Conservation (phyloP, 2,329 filamentous ascomycete species). For the Aspergillus fijiensis region DNA sequence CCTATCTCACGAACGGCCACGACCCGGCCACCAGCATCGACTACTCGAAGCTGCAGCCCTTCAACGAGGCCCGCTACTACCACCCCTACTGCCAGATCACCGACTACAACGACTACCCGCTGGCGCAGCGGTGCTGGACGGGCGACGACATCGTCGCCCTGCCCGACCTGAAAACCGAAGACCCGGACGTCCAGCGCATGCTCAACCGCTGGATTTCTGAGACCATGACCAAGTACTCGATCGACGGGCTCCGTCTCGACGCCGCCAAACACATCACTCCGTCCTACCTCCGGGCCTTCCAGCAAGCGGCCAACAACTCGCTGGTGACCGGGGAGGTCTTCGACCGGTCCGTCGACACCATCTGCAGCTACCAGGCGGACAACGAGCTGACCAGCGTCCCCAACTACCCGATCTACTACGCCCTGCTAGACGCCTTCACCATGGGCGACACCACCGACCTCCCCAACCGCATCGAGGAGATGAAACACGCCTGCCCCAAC, state of each 20-base stretch:
- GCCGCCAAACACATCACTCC: slow-evolving; percentile 49
- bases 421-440: slow-evolving; percentile 36
- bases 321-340: slow-evolving; percentile 51
- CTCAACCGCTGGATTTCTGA: slow-evolving; percentile 43
- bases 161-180: slow-evolving; percentile 49
- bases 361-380: slow-evolving; percentile 44
- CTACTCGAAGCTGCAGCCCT: slow-evolving; percentile 27
- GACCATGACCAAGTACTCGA: slow-evolving; percentile 45
- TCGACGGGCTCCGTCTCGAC: slow-evolving; percentile 54
- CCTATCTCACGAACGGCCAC: slow-evolving; percentile 29
- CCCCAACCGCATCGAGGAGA: slow-evolving; percentile 24
- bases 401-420: slow-evolving; percentile 48
- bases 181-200: slow-evolving; percentile 39
- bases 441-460: slow-evolving; percentile 32
- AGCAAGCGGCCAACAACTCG: slow-evolving; percentile 33
- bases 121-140: slow-evolving; percentile 51
- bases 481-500: slow-evolving; percentile 37
- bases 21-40: slow-evolving; percentile 26
- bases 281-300: slow-evolving; percentile 42
- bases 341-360: slow-evolving; percentile 37
- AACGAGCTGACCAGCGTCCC: slow-evolving; percentile 45
- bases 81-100: slow-evolving; percentile 30
- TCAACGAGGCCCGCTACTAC: slow-evolving; percentile 27
- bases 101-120: slow-evolving; percentile 36
- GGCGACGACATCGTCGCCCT: slow-evolving; percentile 50